Conservation (phyloP, 306 rosid species). For the Lablab purpureus region DNA sequence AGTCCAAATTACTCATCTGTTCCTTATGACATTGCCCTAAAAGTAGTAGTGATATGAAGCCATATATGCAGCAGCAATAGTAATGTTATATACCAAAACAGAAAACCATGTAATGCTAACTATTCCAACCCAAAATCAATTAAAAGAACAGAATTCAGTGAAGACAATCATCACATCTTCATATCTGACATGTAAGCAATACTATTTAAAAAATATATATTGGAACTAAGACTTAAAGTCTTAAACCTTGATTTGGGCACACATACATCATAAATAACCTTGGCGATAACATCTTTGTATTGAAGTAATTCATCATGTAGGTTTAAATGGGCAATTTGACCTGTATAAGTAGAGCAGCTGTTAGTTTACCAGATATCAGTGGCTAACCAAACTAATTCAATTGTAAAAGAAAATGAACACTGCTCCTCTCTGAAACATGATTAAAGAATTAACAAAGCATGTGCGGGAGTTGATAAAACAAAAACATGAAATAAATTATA, state of each 20-base stretch:
- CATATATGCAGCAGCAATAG: slow-evolving; percentile 6
- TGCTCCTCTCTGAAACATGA: not conserved
- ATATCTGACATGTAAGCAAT: slow-evolving; percentile 12
- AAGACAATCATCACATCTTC: slow-evolving; percentile 3
- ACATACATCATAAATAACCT: slow-evolving; percentile 90
- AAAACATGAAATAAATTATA: not conserved
- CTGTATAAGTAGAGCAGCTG: slow-evolving; percentile 61
- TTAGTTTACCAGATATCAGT: slow-evolving; percentile 43
- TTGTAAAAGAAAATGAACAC: slow-evolving; percentile 26
- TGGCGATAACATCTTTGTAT: slow-evolving; percentile 88
- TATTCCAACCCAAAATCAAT: slow-evolving; percentile 18
- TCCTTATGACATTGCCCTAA: not conserved
- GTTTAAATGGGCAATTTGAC: slow-evolving; percentile 95
- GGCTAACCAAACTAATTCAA: slow-evolving; percentile 38
- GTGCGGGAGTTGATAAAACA: slow-evolving; percentile 15
- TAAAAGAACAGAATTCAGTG: not conserved
- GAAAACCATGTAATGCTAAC: slow-evolving; percentile 9
- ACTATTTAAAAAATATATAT: not conserved
- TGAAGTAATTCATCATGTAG: slow-evolving; percentile 87
- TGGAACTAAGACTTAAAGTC: not conserved
- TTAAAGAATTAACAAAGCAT: slow-evolving; percentile 4
- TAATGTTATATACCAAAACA: slow-evolving; percentile 13
- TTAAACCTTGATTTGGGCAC: slow-evolving; percentile 21
- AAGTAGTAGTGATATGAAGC: slow-evolving; percentile 4
- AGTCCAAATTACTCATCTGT: not conserved